Evolutionary conservation across 495 filamentous ascomycete genomes (phyloP).

Genomic region (Haplographium delicatum): DNA sequence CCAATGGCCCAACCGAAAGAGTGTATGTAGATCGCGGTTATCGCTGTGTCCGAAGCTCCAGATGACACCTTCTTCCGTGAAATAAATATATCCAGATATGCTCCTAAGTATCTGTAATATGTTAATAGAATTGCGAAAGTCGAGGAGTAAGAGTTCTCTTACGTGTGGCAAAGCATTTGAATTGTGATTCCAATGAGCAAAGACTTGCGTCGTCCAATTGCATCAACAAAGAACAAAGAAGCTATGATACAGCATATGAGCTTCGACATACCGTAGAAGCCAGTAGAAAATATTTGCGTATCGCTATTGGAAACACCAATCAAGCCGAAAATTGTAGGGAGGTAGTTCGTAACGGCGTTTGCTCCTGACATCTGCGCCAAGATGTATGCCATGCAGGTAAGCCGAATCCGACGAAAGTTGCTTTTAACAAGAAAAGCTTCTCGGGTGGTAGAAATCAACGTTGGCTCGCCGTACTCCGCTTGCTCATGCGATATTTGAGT

Average conservation of each 20-base stretch:
- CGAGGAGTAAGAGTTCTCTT: slow-evolving; percentile 63
- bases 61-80: too few relatives aligned
- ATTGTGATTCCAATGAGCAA: slow-evolving; percentile 58
- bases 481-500: slow-evolving; percentile 43
- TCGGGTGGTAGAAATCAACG: slow-evolving; percentile 48
- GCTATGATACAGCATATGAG: slow-evolving; percentile 57
- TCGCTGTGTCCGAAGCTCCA: too few relatives aligned
- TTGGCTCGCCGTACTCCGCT: slow-evolving; percentile 52
- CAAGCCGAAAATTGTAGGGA: slow-evolving; percentile 59
- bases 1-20: slow-evolving; percentile 67
- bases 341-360: slow-evolving; percentile 61
- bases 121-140: slow-evolving; percentile 35
- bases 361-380: slow-evolving; percentile 68
- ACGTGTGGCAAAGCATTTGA: slow-evolving; percentile 58
- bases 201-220: slow-evolving; percentile 67
- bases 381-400: slow-evolving; percentile 36
- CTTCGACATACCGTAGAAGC: slow-evolving; percentile 67
- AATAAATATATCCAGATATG: too few relatives aligned
- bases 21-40: slow-evolving; percentile 63
- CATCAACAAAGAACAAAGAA: slow-evolving; percentile 67
- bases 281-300: slow-evolving; percentile 60
- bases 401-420: slow-evolving; percentile 56
- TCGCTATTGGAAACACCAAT: slow-evolving; percentile 57
- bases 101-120: not conserved
- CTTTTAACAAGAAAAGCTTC: slow-evolving; percentile 55